Evolutionary conservation across 306 rosid genomes (phyloP), one percentile per base, ranked within the genome.

Genomic region (Rosa persica): DNA sequence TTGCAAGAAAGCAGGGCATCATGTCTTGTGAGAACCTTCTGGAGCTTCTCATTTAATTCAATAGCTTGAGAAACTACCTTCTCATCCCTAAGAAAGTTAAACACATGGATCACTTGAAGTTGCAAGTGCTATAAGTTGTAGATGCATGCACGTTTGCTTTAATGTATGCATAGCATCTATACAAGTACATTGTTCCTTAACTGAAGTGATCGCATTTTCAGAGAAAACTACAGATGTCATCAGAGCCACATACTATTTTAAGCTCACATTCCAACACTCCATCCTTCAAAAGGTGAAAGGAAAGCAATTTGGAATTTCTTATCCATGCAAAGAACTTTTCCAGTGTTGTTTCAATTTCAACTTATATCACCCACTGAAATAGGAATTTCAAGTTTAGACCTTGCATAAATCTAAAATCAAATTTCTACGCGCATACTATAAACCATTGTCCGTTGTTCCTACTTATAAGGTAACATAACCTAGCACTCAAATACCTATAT

Each of bases 31-130:
- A 94, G 98, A 81, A 92, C 90, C 82, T 81, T 94, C 82, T 94
- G 96, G 74, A 94, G 97, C 81, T 86, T 87, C 83, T 94, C 98
- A 57, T 94, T 94, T 76, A 94, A 81, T 66, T 90, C 97, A 48
- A 94, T 92, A 66, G 97, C 97, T 78, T 67, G 91, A 85, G 95
- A 94, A 73, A 94, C 89, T 34, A 86, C 85, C 87, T 78, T 88
- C 83, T 94, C 98, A 54, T 94, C 92, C 83, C 91, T 88, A 39
- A n/a, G 46, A 82, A 64, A 72, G 79, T 67, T 23, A 62, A 39
- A 36, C 16, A 34, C 54, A 78, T 62, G 36, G 71, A 46, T 73
- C 46, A 83, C 43, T 51, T 69, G 54, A 74, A 40, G 54, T 25
- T 74, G 42, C 52, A 58, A 74, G 17, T 40, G 34, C 66, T 72